phyloP scores from a whole-genome alignment of 164 flowering plant species.

The Vitis riparia region DNA sequence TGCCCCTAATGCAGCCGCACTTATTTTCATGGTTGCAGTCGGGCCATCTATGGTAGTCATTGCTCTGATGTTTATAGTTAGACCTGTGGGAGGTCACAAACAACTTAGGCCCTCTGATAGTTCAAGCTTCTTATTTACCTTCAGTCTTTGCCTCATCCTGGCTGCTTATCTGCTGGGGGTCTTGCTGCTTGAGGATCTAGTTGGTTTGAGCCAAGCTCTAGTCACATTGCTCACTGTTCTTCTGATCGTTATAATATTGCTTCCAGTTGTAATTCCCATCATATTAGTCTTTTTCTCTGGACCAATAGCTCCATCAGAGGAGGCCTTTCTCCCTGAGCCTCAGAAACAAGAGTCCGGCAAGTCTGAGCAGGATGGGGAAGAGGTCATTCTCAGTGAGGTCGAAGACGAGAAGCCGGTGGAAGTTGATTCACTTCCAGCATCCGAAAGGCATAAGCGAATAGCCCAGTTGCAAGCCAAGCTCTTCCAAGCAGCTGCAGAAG shows the following conservation, averaged over 20 bases:
- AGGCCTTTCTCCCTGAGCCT: slow-evolving; percentile 26
- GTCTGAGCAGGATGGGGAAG: slow-evolving; percentile 11
- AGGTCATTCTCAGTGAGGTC: slow-evolving; percentile 39
- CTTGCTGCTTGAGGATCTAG: slow-evolving; percentile 38
- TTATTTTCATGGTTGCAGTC: slow-evolving; percentile 51
- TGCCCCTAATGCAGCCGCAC: slow-evolving; percentile 26
- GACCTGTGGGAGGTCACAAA: slow-evolving; percentile 49
- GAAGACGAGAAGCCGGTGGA: slow-evolving; percentile 48
- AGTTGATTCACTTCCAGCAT: slow-evolving; percentile 33
- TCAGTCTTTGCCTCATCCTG: slow-evolving; percentile 39
- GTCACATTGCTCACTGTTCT: slow-evolving; percentile 22
- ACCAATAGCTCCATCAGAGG: slow-evolving; percentile 18
- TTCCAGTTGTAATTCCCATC: slow-evolving; percentile 41
- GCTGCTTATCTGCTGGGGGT: slow-evolving; percentile 50
- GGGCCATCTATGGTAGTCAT: slow-evolving; percentile 39
- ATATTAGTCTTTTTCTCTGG: slow-evolving; percentile 23
- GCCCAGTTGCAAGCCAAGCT: slow-evolving; percentile 45
- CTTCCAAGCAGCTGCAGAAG: slow-evolving; percentile 52
- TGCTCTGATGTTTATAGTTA: slow-evolving; percentile 46
- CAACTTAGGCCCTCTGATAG: slow-evolving; percentile 39
- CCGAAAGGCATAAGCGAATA: slow-evolving; percentile 37
- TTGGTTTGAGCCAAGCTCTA: slow-evolving; percentile 17
- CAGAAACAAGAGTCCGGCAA: slow-evolving; percentile 14
- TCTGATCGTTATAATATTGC: slow-evolving; percentile 29
- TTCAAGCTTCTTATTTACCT: slow-evolving; percentile 34